Percentiles rank a stretch among this genome's conserved stretches.
These are phyloP conservation scores for Umbelopsis sp. DNA, from an alignment of 192 early-diverging fungal genomes.

Conservation along the genomic window DNA sequence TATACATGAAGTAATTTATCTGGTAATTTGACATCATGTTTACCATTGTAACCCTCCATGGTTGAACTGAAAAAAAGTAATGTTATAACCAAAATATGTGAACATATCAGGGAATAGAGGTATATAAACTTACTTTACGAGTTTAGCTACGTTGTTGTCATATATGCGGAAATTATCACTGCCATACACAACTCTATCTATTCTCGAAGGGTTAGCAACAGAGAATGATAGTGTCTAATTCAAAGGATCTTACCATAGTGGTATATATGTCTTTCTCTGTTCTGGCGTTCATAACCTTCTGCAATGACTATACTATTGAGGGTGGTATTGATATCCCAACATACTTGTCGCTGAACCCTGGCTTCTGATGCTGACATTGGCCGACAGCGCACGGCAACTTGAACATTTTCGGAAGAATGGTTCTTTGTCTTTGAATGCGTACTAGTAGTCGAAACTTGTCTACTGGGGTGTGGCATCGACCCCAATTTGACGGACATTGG, in stretches of 20 bases:
- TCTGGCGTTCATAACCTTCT: slow-evolving; percentile 30
- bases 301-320: slow-evolving; percentile 25
- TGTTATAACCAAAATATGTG: neutral
- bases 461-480: neutral
- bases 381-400: slow-evolving; percentile 74
- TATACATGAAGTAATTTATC: too few species aligned
- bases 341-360: slow-evolving; percentile 39
- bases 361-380: slow-evolving; percentile 66
- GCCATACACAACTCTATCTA: slow-evolving; percentile 54
- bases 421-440: neutral
- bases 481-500: neutral
- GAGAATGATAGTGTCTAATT: neutral
- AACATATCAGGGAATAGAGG: neutral
- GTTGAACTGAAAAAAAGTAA: slow-evolving; percentile 32
- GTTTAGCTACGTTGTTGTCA: slow-evolving; percentile 35
- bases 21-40: neutral
- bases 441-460: neutral
- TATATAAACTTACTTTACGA: slow-evolving; percentile 28
- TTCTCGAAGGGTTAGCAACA: neutral
- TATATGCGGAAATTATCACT: slow-evolving; percentile 61
- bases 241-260: slow-evolving; percentile 35
- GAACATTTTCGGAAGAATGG: slow-evolving; percentile 48
- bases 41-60: slow-evolving; percentile 95
- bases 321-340: slow-evolving; percentile 40
- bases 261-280: slow-evolving; percentile 30